phyloP scores from a whole-genome alignment of 2,329 filamentous ascomycete species.

The Clonostachys solani region DNA sequence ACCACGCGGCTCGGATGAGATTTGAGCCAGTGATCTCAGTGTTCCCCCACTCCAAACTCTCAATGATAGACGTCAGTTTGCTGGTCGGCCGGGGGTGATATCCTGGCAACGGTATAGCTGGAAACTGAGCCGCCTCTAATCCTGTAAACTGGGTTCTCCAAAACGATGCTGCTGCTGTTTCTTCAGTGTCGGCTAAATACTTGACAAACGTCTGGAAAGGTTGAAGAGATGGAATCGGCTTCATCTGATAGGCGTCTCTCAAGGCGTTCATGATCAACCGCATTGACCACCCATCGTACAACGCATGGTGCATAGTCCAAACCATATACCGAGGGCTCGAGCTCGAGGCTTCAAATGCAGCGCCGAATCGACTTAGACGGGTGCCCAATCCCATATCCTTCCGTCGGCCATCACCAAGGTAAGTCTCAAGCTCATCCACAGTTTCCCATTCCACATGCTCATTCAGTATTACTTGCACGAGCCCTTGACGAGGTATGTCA shows the following conservation, averaged over 20 bases:
- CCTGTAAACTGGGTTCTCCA: not conserved
- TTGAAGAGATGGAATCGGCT: not conserved
- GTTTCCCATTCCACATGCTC: conserved; percentile 6
- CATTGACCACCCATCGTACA: conserved; percentile 10
- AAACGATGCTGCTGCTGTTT: not conserved
- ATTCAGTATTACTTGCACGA: conserved; percentile 30
- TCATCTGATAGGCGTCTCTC: not conserved
- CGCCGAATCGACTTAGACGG: conserved; percentile 7
- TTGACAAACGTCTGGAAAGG: conserved; percentile 34
- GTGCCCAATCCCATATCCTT: conserved; percentile 14
- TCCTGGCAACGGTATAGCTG: not conserved
- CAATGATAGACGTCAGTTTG: not conserved
- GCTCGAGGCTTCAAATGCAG: conserved; percentile 3
- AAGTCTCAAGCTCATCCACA: conserved; percentile 24
- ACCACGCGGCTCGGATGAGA: conserved; percentile 6
- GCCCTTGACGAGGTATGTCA: conserved; percentile 14
- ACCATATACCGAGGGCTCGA: conserved; percentile 5
- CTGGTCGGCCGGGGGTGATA: not conserved
- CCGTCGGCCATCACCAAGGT: conserved; percentile 19
- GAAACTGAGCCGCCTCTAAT: not conserved
- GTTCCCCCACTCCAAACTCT: not conserved
- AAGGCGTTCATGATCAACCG: not conserved
- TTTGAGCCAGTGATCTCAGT: conserved; percentile 10
- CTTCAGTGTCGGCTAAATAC: conserved; percentile 9
- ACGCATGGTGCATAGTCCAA: conserved; percentile 11